These are phyloP conservation scores for Podosphaera aphanis DNA, from an alignment of 2,329 filamentous ascomycete species.

Conservation along the genomic window DNA sequence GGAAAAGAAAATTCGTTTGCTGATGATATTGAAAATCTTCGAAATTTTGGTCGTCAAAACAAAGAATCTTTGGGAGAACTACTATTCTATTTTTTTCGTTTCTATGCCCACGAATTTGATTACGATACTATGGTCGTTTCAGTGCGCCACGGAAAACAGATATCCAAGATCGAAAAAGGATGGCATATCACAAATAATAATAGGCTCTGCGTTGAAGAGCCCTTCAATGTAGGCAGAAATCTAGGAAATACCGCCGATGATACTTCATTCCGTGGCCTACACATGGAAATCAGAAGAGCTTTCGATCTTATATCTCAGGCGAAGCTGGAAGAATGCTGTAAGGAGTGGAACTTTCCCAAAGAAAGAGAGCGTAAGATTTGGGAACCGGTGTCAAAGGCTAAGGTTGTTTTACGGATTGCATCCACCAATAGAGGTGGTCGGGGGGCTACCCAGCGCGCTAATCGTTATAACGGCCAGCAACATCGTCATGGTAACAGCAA, in stretches of 20 bases:
- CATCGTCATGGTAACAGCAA: conserved; percentile 12
- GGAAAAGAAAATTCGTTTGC: conserved; percentile 58
- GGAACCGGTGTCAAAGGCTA: conserved; percentile 29
- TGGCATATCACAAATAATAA: conserved; percentile 69
- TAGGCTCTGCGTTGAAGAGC: conserved; percentile 82
- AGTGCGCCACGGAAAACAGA: conserved; percentile 53
- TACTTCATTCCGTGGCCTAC: conserved; percentile 75
- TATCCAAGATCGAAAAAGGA: conserved; percentile 65
- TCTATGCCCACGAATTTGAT: conserved; percentile 82
- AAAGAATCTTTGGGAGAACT: conserved; percentile 62
- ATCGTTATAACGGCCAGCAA: conserved; percentile 9
- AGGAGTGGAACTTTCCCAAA: conserved; percentile 69
- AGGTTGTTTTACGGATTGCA: conserved; percentile 29
- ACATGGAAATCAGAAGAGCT: conserved; percentile 69
- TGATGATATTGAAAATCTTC: conserved; percentile 56
- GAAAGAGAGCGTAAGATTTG: conserved; percentile 34
- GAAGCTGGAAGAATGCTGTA: conserved; percentile 63
- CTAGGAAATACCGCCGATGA: conserved; percentile 92
- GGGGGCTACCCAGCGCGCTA: conserved; percentile 10
- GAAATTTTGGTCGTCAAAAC: conserved; percentile 54
- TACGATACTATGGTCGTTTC: conserved; percentile 71
- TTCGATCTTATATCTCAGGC: conserved; percentile 61
- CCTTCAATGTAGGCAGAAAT: conserved; percentile 76
- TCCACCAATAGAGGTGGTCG: conserved; percentile 22
- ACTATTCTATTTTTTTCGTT: conserved; percentile 87